phyloP scores from a whole-genome alignment of 1,284 basidiomycete species.

The Ceratobasidium theobromae region DNA sequence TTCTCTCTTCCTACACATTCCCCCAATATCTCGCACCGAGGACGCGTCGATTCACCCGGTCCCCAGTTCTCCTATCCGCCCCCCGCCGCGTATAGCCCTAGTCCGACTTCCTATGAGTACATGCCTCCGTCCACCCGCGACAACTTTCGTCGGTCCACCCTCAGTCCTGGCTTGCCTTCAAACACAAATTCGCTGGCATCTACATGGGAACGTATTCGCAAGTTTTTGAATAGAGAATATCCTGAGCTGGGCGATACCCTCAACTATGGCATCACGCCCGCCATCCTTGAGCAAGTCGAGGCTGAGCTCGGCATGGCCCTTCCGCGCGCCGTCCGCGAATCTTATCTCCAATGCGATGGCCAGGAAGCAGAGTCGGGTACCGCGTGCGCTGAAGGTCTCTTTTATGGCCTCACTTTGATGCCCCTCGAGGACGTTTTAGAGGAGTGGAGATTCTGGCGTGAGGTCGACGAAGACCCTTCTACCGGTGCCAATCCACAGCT shows the following conservation, averaged over 20 bases:
- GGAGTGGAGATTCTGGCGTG: slow-evolving; percentile 93
- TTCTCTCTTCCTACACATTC: slow-evolving; percentile 75
- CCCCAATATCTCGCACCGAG: slow-evolving; percentile 48
- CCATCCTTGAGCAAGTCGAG: slow-evolving; percentile 75
- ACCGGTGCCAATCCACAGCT: slow-evolving; percentile 75
- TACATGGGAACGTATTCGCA: slow-evolving; percentile 78
- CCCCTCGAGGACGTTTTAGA: slow-evolving; percentile 87
- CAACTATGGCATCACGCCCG: slow-evolving; percentile 78
- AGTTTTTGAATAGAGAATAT: slow-evolving; percentile 77
- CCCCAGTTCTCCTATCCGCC: slow-evolving; percentile 37
- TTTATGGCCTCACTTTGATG: slow-evolving; percentile 81
- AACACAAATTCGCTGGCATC: slow-evolving; percentile 61
- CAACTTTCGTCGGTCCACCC: slow-evolving; percentile 31
- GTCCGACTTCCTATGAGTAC: slow-evolving; percentile 35
- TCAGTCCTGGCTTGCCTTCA: slow-evolving; percentile 41
- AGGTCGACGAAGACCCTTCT: slow-evolving; percentile 80
- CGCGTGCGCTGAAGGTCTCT: slow-evolving; percentile 83
- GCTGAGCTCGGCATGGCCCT: slow-evolving; percentile 78
- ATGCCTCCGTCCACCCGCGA: slow-evolving; percentile 35
- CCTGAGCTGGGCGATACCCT: slow-evolving; percentile 90
- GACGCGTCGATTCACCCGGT: slow-evolving; percentile 24
- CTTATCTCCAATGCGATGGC: slow-evolving; percentile 78
- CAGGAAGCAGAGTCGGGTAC: slow-evolving; percentile 86
- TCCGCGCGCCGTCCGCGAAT: slow-evolving; percentile 78
- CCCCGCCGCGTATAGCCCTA: slow-evolving; percentile 26